Evolutionary conservation across 495 filamentous ascomycete species (phyloP).

Genomic region (Hyaloscypha hepaticicola): DNA sequence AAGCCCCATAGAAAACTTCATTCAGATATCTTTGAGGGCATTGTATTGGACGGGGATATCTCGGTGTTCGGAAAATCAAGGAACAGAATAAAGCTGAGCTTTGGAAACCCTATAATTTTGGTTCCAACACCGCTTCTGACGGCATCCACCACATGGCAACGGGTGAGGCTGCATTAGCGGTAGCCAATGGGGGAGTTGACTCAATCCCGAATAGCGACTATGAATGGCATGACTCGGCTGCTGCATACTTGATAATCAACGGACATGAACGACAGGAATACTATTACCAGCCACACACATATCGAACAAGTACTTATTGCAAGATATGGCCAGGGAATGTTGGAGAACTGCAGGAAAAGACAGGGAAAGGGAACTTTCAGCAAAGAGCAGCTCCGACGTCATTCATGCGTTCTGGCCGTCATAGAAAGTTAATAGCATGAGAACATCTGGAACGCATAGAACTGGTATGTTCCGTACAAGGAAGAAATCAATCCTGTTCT

Average conservation of each 20-base stretch:
- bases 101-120: background rate
- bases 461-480: background rate
- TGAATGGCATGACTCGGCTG: background rate
- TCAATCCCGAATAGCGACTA: background rate
- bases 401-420: background rate
- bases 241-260: background rate
- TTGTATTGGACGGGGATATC: constrained; percentile 26
- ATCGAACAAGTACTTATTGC: background rate
- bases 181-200: constrained; percentile 1
- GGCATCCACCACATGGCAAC: background rate
- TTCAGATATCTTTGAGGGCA: background rate
- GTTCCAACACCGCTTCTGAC: background rate
- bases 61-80: constrained; percentile 13
- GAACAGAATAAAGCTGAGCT: background rate
- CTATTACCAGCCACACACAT: background rate
- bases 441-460: background rate
- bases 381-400: background rate
- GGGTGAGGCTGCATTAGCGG: background rate
- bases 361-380: background rate
- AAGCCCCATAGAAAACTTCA: background rate
- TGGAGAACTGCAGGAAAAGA: background rate
- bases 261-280: background rate
- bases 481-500: background rate
- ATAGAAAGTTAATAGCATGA: background rate
- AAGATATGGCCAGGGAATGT: background rate